Base-by-base conservation (phyloP, 2,329 filamentous ascomycete species). In the Colletotrichum sp. region DNA sequence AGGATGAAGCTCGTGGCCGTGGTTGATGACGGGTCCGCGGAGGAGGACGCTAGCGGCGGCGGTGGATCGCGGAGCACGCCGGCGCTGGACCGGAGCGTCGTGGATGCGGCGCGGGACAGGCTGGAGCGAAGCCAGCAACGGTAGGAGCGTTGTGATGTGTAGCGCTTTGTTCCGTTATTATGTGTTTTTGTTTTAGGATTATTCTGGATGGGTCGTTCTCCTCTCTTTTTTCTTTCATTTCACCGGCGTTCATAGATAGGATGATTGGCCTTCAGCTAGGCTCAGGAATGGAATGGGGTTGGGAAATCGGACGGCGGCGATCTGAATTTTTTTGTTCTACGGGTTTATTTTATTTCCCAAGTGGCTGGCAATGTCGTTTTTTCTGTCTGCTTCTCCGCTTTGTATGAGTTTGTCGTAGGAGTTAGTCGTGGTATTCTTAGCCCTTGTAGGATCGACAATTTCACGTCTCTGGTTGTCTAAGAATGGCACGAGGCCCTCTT, bases 1-100 rank as follows among this genome's bases (percentile, higher is more conserved):
- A 86, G 83, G 69, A 90, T 87, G 86, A 85, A 87, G 47, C 83
- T 91, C 4, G 81, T 87, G 3, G 82, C 84, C 43, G 43, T 51
- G 1, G 80, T 86, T 1, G 78, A 80, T 8, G 83, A 82, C 18
- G 77, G 79, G 21, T 78, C 76, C 27, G 64, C 70, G 2, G 63
- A 76, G 61, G 68, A 77, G 5, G 66, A 77, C 57, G 38, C 64
- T 18, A 16, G 59, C 29, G 38, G 38, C 4, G 54, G 74, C 43
- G 43, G 43, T 9, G 29, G 31, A 51, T 63, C 70, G 15, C 66
- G 68, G n/a, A 79, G 77, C 70, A 81, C 79, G 3, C 79, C 81
- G 3, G 76, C 76, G 6, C 76, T 83, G 24, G 79, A 81, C 36
- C 76, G 76, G 57, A 79, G 79, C 38, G 76, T 80, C 8, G 76